Percentiles rank a stretch among this genome's conserved stretches.
Conservation (phyloP, 345 rosid genomes). For the Salix viminalis region DNA sequence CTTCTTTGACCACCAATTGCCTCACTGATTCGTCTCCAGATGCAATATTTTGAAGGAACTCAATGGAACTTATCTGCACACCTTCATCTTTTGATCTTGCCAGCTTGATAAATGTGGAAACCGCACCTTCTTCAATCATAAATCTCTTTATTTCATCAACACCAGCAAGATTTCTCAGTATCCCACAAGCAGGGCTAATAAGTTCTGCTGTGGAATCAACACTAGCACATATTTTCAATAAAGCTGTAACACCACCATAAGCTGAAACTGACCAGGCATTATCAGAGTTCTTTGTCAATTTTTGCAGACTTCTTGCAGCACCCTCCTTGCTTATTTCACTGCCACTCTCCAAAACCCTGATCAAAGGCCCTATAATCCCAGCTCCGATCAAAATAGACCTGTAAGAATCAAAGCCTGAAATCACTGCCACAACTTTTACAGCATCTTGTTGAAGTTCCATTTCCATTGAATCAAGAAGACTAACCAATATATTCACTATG, state of each 20-base stretch:
- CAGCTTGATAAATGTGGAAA: slow-evolving; percentile 60
- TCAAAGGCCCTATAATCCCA: slow-evolving; percentile 64
- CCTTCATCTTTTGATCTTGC: slow-evolving; percentile 58
- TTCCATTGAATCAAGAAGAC: slow-evolving; percentile 57
- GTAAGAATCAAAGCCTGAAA: slow-evolving; percentile 56
- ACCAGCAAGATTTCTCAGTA: slow-evolving; percentile 66
- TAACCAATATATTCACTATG: slow-evolving; percentile 43
- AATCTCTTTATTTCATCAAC: slow-evolving; percentile 86
- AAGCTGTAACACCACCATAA: slow-evolving; percentile 86
- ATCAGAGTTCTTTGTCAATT: slow-evolving; percentile 69
- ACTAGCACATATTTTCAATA: slow-evolving; percentile 59
- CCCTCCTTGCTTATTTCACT: slow-evolving; percentile 46
- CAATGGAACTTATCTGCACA: slow-evolving; percentile 68
- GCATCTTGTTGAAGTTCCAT: slow-evolving; percentile 52
- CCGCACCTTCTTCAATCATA: slow-evolving; percentile 71
- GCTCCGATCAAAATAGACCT: slow-evolving; percentile 50
- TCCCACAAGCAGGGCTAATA: slow-evolving; percentile 57
- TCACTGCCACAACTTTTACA: slow-evolving; percentile 47
- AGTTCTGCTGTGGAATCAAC: slow-evolving; percentile 39
- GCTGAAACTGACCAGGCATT: slow-evolving; percentile 96
- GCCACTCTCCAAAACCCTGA: slow-evolving; percentile 66
- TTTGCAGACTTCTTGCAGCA: slow-evolving; percentile 57
- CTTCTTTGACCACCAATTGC: slow-evolving; percentile 51
- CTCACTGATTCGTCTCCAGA: slow-evolving; percentile 57
- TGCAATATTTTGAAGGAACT: slow-evolving; percentile 56